Conservation (phyloP, 2,329 filamentous ascomycete species). For the Clarireedia sp. region DNA sequence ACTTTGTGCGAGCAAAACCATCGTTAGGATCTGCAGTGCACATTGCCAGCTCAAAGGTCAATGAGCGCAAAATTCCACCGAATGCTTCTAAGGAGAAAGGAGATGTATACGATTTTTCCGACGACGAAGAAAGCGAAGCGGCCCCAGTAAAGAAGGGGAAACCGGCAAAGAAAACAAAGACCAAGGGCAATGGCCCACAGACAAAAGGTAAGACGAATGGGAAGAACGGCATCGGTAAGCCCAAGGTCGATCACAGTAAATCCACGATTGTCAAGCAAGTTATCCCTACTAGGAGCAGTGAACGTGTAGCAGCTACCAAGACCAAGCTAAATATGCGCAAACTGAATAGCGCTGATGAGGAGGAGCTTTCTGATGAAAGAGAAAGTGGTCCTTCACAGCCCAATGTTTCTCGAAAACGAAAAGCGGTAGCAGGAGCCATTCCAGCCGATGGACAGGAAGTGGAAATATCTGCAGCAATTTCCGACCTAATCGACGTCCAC, state of each 20-base stretch:
- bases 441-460: not conserved
- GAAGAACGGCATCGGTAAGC: not conserved
- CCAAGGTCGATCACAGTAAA: not conserved
- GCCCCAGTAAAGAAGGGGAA: not conserved
- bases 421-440: not conserved
- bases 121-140: not conserved
- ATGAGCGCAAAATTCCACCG: not conserved
- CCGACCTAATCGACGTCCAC: not conserved
- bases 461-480: not conserved
- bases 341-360: not conserved
- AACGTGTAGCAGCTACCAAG: constrained; percentile 2
- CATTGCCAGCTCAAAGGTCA: not conserved
- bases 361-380: not conserved
- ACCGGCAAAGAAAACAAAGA: not conserved
- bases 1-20: not conserved
- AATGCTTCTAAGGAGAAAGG: not conserved
- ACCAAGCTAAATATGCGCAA: constrained; percentile 3
- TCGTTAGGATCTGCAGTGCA: not conserved
- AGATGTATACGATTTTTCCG: constrained; percentile 3
- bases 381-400: not conserved
- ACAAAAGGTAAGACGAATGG: not conserved
- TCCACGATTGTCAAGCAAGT: not conserved
- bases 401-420: constrained; percentile 10
- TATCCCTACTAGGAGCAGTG: not conserved
- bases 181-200: not conserved